Percentiles rank a stretch among this genome's conserved stretches.
These are phyloP conservation scores for Agrocybe chaxingu DNA, from an alignment of 768 basidiomycete genomes.

Conservation along the genomic window DNA sequence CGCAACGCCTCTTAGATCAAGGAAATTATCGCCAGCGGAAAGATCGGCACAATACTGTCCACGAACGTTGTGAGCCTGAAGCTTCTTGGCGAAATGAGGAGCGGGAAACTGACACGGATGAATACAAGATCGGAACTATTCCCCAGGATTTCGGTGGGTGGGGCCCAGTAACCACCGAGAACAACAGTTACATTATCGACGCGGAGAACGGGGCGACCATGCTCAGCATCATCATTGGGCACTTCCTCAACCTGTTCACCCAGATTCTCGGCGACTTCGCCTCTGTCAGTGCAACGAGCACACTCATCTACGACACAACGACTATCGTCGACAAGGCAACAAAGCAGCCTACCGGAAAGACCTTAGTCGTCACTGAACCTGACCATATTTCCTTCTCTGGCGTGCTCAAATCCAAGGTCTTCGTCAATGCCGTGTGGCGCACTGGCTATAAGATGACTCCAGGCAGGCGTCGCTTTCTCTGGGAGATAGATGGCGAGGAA, in stretches of 20 bases:
- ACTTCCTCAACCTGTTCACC: conserved; percentile 23
- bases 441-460: conserved; percentile 13
- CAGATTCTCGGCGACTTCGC: conserved; percentile 27
- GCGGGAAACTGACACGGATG: too few species aligned
- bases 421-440: conserved; percentile 22
- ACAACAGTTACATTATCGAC: neutral
- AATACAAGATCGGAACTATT: neutral
- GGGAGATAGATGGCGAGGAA: conserved; percentile 31
- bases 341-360: conserved; percentile 20
- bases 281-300: conserved; percentile 19
- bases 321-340: conserved; percentile 19
- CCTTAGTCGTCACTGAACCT: conserved; percentile 8
- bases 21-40: conserved; percentile 24
- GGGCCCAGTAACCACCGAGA: neutral
- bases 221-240: conserved; percentile 23
- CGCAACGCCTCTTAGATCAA: conserved; percentile 18
- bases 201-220: conserved; percentile 17
- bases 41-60: conserved; percentile 27
- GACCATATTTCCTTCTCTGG: conserved; percentile 27
- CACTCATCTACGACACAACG: conserved; percentile 20
- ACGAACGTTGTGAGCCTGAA: conserved; percentile 17
- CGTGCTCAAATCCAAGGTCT: conserved; percentile 22
- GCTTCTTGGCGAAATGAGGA: too few species aligned
- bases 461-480: conserved; percentile 22
- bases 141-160: conserved; percentile 1